phyloP scores from a whole-genome alignment of 805 yeast genomes.

The Nakazawaea sp. region DNA sequence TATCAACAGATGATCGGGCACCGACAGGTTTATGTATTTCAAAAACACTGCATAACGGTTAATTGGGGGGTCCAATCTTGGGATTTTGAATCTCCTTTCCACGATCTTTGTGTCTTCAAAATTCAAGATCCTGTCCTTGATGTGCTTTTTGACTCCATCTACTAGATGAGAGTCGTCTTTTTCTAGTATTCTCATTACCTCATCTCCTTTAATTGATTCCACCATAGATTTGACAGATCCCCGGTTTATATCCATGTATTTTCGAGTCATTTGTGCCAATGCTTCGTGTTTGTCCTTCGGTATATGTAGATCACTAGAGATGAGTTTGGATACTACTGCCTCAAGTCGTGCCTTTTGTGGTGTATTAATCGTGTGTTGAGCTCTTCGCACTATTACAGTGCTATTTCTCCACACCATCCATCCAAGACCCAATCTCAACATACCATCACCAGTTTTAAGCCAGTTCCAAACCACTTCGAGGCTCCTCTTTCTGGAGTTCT shows the following conservation, averaged over 20 bases:
- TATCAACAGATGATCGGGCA: constrained; percentile 1
- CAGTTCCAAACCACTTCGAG: too few relatives aligned
- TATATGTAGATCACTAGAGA: too few relatives aligned
- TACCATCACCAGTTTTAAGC: too few relatives aligned
- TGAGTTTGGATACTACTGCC: too few relatives aligned
- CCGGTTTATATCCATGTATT: neutral
- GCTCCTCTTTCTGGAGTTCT: too few relatives aligned
- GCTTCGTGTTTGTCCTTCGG: constrained; percentile 1
- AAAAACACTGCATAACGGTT: constrained; percentile 6
- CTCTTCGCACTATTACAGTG: neutral
- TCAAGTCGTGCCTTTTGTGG: neutral
- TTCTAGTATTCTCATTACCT: constrained; percentile 1
- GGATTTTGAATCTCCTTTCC: neutral
- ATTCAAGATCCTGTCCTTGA: neutral
- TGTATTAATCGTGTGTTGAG: neutral
- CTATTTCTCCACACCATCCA: too few relatives aligned
- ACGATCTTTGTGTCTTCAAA: neutral
- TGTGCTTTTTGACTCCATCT: neutral
- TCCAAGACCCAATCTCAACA: too few relatives aligned
- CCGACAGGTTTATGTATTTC: constrained; percentile 2
- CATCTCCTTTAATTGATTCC: neutral
- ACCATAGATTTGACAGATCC: neutral
- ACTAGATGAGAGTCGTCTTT: constrained; percentile 1
- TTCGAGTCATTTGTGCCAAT: neutral
- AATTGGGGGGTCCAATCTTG: constrained; percentile 3